Conservation (phyloP, 192 early-diverging fungal species). For the Coemansia sp. region DNA sequence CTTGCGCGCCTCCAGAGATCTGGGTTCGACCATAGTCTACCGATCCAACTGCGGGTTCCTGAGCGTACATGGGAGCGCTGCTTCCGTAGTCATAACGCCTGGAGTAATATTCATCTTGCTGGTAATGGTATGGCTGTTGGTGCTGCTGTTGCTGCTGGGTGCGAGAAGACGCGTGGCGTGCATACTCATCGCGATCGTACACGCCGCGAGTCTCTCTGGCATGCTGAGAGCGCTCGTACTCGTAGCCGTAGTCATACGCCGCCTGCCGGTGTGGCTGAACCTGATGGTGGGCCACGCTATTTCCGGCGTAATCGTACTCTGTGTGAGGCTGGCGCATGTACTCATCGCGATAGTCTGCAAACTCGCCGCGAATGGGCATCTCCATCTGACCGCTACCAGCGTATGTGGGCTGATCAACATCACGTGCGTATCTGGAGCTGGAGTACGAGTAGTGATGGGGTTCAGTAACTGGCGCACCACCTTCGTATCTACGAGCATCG, state of each 20-base stretch:
- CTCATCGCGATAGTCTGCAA: constrained; percentile 38
- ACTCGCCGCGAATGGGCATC: constrained; percentile 12
- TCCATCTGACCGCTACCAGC: not conserved
- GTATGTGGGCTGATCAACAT: constrained; percentile 3
- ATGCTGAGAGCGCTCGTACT: constrained; percentile 24
- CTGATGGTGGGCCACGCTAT: constrained; percentile 10
- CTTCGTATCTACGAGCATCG: constrained; percentile 7
- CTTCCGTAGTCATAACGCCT: constrained; percentile 16
- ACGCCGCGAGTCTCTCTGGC: constrained; percentile 5
- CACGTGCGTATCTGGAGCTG: constrained; percentile 10
- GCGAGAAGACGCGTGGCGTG: constrained; percentile 12
- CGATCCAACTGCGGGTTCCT: constrained; percentile 4
- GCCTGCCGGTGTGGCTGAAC: constrained; percentile 13
- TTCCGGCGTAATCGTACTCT: constrained; percentile 28
- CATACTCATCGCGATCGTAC: constrained; percentile 26
- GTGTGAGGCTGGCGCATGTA: constrained; percentile 14
- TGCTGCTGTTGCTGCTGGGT: constrained; percentile 23
- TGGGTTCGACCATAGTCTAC: constrained; percentile 9
- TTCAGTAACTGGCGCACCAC: constrained; percentile 11
- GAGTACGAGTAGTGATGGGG: constrained; percentile 22
- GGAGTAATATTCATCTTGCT: constrained; percentile 40
- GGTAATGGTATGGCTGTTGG: not conserved
- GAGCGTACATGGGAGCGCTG: constrained; percentile 10
- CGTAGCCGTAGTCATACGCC: constrained; percentile 19
- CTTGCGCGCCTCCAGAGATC: not conserved